A percentile compares a stretch with the other conserved stretches of the same genome.
Conservation (phyloP, 768 basidiomycete species). For the Termitomyces sp. region DNA sequence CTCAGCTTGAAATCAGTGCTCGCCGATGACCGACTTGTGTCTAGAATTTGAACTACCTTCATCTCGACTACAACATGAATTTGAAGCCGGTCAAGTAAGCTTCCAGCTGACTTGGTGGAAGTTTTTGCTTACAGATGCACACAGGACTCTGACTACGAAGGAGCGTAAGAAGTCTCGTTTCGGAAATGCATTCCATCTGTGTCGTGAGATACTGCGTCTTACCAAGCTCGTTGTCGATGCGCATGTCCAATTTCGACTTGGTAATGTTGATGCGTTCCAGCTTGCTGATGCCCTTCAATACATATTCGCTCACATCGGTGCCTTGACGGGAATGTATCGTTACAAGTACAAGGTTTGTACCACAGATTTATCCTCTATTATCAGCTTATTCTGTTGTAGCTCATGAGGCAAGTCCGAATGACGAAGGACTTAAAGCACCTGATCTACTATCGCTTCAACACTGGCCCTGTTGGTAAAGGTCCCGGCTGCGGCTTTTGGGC, state of each 20-base stretch:
- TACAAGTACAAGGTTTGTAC: constrained; percentile 92
- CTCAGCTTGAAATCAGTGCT: neutral
- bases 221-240: constrained; percentile 99
- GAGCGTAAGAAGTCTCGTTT: constrained; percentile 99
- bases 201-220: constrained; percentile 94
- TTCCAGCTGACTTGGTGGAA: neutral
- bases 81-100: constrained; percentile 87
- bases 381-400: constrained; percentile 30
- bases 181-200: constrained; percentile 98
- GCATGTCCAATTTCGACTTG: constrained; percentile 96
- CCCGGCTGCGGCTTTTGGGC: constrained; percentile 99
- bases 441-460: constrained; percentile 99
- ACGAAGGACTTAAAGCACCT: constrained; percentile 98
- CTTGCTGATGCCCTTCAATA: constrained; percentile 98
- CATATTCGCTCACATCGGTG: constrained; percentile 95
- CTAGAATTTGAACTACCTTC: constrained; percentile 88
- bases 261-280: constrained; percentile 99
- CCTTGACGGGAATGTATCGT: constrained; percentile 98
- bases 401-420: constrained; percentile 99
- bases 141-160: constrained; percentile 93
- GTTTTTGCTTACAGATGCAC: constrained; percentile 5
- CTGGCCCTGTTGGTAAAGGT: constrained; percentile 98
- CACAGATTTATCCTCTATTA: neutral
- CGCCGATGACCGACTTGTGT: neutral
- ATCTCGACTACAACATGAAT: constrained; percentile 98